Evolutionary conservation across 78 protist species (phyloP).

Genomic region (Ministeria vibrans): DNA sequence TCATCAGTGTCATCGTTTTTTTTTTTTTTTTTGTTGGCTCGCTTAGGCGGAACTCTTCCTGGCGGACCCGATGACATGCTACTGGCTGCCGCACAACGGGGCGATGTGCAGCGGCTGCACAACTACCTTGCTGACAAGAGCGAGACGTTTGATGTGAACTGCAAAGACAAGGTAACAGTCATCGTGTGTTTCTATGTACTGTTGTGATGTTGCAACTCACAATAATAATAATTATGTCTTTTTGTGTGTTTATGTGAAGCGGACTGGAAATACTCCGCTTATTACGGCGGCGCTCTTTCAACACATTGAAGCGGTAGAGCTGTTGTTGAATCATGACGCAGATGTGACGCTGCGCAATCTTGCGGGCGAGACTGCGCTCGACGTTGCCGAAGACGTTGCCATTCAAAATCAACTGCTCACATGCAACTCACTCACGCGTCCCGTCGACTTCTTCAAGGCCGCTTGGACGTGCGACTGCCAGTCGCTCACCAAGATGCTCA

Average conservation of each 20-base stretch:
- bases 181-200: too few species aligned
- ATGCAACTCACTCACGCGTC: background rate
- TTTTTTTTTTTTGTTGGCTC: too few species aligned
- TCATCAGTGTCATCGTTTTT: too few species aligned
- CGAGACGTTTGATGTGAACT: background rate
- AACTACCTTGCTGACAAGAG: background rate
- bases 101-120: background rate
- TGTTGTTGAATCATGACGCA: background rate
- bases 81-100: background rate
- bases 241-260: too few species aligned
- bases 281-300: background rate
- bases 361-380: background rate
- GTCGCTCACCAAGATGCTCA: background rate
- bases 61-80: too few species aligned
- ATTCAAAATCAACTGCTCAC: background rate
- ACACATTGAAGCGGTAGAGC: background rate
- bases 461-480: background rate
- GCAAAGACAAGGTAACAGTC: background rate
- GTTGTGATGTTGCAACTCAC: too few species aligned
- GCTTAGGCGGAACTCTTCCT: too few species aligned
- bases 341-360: background rate
- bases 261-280: background rate
- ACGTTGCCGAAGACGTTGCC: background rate
- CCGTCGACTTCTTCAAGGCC: background rate
- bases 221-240: too few species aligned